Evolutionary conservation across 257 asterid species (phyloP), one percentile per base, ranked within the genome.

Genomic region (Ilex asprella): DNA sequence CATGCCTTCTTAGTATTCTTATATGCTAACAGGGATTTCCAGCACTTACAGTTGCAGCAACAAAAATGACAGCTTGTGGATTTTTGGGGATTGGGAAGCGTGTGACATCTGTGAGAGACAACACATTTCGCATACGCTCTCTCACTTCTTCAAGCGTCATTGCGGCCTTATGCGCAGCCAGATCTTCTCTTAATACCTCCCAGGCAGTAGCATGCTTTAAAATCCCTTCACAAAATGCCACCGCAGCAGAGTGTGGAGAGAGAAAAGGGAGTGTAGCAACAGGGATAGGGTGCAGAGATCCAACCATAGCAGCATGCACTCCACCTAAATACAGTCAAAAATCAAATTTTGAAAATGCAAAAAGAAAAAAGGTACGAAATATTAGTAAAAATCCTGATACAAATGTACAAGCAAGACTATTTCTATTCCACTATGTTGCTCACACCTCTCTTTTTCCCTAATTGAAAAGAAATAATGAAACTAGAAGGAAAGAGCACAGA

Each of bases 221-320:
- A 12, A 91, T 79, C 68, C 98, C 98, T 71, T 91, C 98, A 55
- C 98, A 88, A 69, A 91, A 91, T 27, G 98, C 96, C 67, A 88
- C 98, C 15, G 74, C 95, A 10, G 96, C 98, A 32, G 96, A 91
- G 78, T 85, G 97, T 52, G 98, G 98, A 59, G 97, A 91, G 52
- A 91, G 95, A 76, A 88, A 91, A 5, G 98, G 98, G 65, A 88
- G 82, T 13, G 93, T 89, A 58, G 98, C 98, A 67, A 92, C 78
- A 39, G 95, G 95, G 11, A 87, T 83, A 14, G 95, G 98, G 76
- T 92, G 87, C 76, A 92, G 77, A 12, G 98, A 80, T 58, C 98
- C 98, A 66, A 91, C 97, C 98, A 91, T 88, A 44, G 98, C 95
- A 49, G 98, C 98, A 80, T 92, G 98, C 56, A 92, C 98, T 70